Base-by-base conservation (phyloP, 129 eudicot genomes). In the Tagetes patula region DNA sequence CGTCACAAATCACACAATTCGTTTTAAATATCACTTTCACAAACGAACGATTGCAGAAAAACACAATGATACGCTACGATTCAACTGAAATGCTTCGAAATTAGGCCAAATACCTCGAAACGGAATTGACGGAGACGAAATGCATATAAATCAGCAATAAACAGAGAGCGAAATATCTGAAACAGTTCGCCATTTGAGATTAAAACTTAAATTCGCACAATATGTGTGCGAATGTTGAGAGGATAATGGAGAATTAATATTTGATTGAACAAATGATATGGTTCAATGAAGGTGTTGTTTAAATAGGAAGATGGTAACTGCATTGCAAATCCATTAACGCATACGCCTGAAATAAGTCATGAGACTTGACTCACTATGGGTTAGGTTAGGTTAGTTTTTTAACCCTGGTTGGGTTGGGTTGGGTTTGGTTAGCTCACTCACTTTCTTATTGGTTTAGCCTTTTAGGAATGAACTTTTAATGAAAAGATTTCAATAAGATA, bases 101-200 rank as follows among this genome's bases (percentile, higher is more conserved):
- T 65, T 70, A 54, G 13, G 32, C 61, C 32, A 56, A 61, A 32
- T 71, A 81, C 88, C 88, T 81, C 5, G 88, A 77, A 20, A 50
- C 77, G 32, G 84, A 86, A 65, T 69, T 77, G 36, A 64, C 75
- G 31, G 72, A 47, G 41, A 60, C 67, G 36, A 75, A 82, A 27
- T 80, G 55, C 48, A 72, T 59, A 2, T 58, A 20, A 42, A 58
- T 56, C 32, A 87, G 74, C 2, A 77, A 73, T 13, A 76, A 67
- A 65, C 68, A 77, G 3, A 80, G 71, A 37, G 77, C 58, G 45
- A 74, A 66, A 13, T 40, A n/a, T 75, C 74, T 87, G 6, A 77
- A 54, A 34, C 12, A 3, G 2, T 6, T 6, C 68, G 70, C 80
- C 93, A 87, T 87, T 74, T 83, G 73, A 43, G 71, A 54, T 71